Evolutionary conservation across 148 eudicot genomes (phyloP).

Genomic region (Diospyros lotus): DNA sequence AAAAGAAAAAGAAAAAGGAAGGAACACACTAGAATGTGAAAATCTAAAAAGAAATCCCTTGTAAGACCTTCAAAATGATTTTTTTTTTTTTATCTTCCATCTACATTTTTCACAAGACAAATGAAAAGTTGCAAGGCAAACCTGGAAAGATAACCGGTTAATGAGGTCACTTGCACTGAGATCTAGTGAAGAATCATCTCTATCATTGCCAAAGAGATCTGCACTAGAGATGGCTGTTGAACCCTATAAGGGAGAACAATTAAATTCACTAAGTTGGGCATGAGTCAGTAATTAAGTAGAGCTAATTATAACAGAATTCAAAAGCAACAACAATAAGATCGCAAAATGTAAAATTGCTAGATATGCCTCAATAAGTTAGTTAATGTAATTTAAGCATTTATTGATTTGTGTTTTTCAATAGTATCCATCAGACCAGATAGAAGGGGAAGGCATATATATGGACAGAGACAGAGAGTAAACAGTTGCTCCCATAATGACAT

Average conservation of each 20-base stretch:
- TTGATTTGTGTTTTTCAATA: too few relatives aligned
- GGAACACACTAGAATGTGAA: background rate
- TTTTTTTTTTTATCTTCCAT: background rate
- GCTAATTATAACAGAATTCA: too few relatives aligned
- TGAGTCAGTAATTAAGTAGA: background rate
- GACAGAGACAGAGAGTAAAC: too few relatives aligned
- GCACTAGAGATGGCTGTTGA: slow-evolving; percentile 93
- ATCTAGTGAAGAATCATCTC: slow-evolving; percentile 44
- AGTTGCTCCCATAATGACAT: too few relatives aligned
- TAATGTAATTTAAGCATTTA: too few relatives aligned
- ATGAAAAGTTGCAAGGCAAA: slow-evolving; percentile 15
- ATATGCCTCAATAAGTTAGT: too few relatives aligned
- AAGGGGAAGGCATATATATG: too few relatives aligned
- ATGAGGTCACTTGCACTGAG: slow-evolving; percentile 82
- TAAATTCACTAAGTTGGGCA: background rate
- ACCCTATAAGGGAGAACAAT: slow-evolving; percentile 41
- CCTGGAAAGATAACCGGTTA: slow-evolving; percentile 86
- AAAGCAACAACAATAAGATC: too few relatives aligned
- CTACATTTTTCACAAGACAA: background rate
- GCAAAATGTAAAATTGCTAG: too few relatives aligned
- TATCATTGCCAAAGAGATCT: slow-evolving; percentile 73
- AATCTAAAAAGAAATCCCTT: background rate
- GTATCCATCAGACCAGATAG: too few relatives aligned
- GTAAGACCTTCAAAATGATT: background rate
- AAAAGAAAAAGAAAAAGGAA: too few relatives aligned